phyloP scores from a whole-genome alignment of 441 rosid genomes.

The Aleurites moluccanus region DNA sequence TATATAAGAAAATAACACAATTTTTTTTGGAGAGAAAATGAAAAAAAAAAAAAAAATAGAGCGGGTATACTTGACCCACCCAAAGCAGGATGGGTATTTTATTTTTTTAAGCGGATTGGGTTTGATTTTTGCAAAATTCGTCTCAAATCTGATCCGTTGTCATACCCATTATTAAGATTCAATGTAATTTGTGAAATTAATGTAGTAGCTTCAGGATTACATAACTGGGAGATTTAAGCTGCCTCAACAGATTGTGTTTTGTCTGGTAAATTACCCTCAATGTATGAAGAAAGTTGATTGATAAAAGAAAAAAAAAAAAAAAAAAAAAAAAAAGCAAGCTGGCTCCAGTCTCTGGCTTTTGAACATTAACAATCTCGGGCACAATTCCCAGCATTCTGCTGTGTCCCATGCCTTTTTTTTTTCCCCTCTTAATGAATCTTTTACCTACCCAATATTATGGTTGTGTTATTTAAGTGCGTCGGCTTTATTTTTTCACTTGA shows the following conservation, averaged over 20 bases:
- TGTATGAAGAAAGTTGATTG: neutral
- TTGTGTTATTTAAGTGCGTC: neutral
- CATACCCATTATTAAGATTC: neutral
- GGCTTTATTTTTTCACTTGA: neutral
- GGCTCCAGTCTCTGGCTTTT: neutral
- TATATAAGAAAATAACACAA: no score
- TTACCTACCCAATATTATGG: neutral
- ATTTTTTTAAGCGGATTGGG: no score
- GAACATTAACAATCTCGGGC: neutral
- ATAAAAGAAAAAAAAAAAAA: no score
- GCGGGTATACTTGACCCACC: no score
- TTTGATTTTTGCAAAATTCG: no score
- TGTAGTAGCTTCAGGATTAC: neutral
- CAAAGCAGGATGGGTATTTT: no score
- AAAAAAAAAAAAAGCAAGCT: no score
- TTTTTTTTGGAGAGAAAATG: no score
- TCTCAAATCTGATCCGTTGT: neutral
- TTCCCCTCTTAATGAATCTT: neutral
- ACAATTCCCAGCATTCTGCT: neutral
- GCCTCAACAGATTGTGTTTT: neutral
- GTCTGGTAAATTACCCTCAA: neutral
- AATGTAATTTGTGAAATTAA: neutral
- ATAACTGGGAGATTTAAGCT: neutral
- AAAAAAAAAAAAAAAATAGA: no score
- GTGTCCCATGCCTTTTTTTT: neutral